phyloP scores from a whole-genome alignment of 2,329 filamentous ascomycete species.

The Dichotomopilus funicola region DNA sequence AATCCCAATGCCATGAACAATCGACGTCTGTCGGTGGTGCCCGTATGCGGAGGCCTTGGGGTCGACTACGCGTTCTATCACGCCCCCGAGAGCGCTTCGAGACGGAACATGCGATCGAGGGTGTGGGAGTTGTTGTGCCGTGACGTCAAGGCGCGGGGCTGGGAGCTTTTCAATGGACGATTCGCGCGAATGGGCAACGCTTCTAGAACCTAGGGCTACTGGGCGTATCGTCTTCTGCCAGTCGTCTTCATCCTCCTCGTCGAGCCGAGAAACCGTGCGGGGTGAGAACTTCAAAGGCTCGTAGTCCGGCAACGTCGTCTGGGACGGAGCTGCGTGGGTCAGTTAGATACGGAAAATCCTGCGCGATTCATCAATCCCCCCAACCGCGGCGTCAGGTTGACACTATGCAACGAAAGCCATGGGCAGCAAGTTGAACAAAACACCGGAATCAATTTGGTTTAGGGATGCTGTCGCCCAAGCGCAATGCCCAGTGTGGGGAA shows the following conservation, averaged over 20 bases:
- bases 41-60: conserved; percentile 58
- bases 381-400: not conserved
- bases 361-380: not conserved
- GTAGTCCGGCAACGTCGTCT: conserved; percentile 52
- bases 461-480: not conserved
- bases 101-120: conserved; percentile 36
- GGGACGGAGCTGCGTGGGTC: conserved; percentile 46
- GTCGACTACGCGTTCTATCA: conserved; percentile 49
- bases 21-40: conserved; percentile 93
- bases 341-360: conserved; percentile 6
- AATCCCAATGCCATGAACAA: conserved; percentile 74
- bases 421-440: not conserved
- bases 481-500: conserved; percentile 1
- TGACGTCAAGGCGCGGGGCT: conserved; percentile 23
- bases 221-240: conserved; percentile 49
- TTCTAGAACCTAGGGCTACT: conserved; percentile 36
- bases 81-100: conserved; percentile 36
- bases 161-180: conserved; percentile 51
- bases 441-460: not conserved
- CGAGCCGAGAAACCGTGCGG: conserved; percentile 44
- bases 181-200: conserved; percentile 48
- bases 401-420: conserved; percentile 1
- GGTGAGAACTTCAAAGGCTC: conserved; percentile 48
- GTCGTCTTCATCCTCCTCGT: conserved; percentile 45
- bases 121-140: conserved; percentile 26